Evolutionary conservation across 345 rosid species (phyloP), one percentile per base, ranked within the genome.

Genomic region (Pistacia vera): DNA sequence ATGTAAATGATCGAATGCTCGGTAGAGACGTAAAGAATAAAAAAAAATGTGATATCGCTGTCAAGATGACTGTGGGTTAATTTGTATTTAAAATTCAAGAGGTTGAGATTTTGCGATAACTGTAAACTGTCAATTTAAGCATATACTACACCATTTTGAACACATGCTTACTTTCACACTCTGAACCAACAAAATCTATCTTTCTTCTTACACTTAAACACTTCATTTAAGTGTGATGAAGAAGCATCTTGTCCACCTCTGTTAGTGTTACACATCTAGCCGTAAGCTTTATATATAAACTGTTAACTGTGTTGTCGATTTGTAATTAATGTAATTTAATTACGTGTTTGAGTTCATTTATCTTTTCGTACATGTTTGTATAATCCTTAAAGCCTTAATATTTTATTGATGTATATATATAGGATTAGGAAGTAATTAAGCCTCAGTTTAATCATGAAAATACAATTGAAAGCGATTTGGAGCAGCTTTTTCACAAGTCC

Each of bases 31-130:
- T 5, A 9, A 13, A 25, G 14, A 25, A 22, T 2, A 28, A 36
- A 20, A 54, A 54, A 36, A 35, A 3, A 46, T 18, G 51, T n/a
- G 14, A 13, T 33, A 33, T 51, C 60, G n/a, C 51, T 18, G 49
- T 73, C 76, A 73, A n/a, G 13, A 72, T 49, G 11, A 8, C 1
- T 58, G 36, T 38, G n/a, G n/a, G 28, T 64, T 74, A 64, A 51
- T 73, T 63, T 35, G 18, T 8, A 18, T 51, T 36, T 11, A 64
- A 52, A 63, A 13, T n/a, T 35, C 3, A 36, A 49, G 77, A 63
- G 20, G 52, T 8, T 54, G 41, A 64, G 70, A 64, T 54, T 3
- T 54, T 13, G 77, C 38, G 8, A 0, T 41, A 64, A 74, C 62
- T 35, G 36, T 74, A 49, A 22, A 25, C 46, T 13, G 20, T 13